A percentile compares a stretch with the other conserved stretches of the same genome.
These are phyloP conservation scores for Lepiota venenata DNA, from an alignment of 768 basidiomycete species.

Conservation along the genomic window DNA sequence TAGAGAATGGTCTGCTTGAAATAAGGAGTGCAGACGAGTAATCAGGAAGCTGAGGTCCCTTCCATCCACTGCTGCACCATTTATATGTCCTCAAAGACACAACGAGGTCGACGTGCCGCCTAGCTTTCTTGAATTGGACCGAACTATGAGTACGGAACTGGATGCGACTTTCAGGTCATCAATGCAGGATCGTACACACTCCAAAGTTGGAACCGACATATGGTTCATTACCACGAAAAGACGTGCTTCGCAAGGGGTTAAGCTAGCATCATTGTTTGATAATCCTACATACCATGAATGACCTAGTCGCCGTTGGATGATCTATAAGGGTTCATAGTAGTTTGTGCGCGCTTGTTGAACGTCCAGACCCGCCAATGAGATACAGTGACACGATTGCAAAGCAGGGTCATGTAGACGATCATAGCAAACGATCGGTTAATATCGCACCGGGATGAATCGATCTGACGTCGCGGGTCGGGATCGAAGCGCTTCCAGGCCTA, in stretches of 20 bases:
- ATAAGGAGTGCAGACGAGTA: not conserved
- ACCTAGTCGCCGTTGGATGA: not conserved
- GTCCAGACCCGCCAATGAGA: not conserved
- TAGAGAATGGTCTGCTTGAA: not conserved
- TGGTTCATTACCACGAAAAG: slow-evolving; percentile 5
- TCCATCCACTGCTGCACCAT: not conserved
- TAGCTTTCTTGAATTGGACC: not conserved
- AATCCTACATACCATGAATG: not conserved
- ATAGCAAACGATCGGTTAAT: slow-evolving; percentile 2
- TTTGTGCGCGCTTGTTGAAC: not conserved
- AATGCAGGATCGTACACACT: slow-evolving; percentile 5
- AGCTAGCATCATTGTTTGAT: not conserved
- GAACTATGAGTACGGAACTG: not conserved
- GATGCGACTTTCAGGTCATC: slow-evolving; percentile 6
- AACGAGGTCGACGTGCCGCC: slow-evolving; percentile 13
- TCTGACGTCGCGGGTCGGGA: slow-evolving; percentile 6
- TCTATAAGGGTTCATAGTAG: slow-evolving; percentile 1
- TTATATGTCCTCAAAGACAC: slow-evolving; percentile 8
- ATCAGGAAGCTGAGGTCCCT: not conserved
- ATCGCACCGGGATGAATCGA: slow-evolving; percentile 1
- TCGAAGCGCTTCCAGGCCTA: slow-evolving; percentile 6
- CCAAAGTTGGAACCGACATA: slow-evolving; percentile 5
- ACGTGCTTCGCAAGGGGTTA: not conserved
- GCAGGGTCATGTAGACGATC: slow-evolving; percentile 1
- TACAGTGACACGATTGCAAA: not conserved